phyloP scores from a whole-genome alignment of 805 yeast genomes.

The Komagataella pseudopastoris region DNA sequence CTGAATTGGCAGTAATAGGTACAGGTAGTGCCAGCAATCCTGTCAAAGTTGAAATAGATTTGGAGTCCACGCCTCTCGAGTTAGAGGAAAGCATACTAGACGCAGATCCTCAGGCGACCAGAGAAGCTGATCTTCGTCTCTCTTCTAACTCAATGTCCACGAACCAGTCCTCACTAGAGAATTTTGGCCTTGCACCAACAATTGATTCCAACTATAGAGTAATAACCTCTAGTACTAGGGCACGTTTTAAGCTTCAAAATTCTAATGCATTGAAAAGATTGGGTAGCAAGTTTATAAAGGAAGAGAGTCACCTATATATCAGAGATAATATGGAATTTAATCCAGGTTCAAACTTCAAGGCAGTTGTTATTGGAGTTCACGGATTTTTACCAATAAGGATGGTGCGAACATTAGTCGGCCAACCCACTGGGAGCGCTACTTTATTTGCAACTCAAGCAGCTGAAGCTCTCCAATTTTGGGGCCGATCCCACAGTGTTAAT shows the following conservation, averaged over 20 bases:
- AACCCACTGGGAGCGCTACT: constrained; percentile 83
- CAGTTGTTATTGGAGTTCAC: constrained; percentile 84
- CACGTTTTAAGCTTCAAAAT: not conserved
- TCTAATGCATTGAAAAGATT: not conserved
- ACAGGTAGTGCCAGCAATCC: constrained; percentile 15
- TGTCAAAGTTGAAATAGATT: constrained; percentile 7
- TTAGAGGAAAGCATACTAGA: constrained; percentile 9
- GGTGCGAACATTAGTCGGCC: constrained; percentile 75
- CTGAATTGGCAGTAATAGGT: constrained; percentile 16
- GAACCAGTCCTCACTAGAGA: not conserved
- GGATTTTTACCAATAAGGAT: constrained; percentile 87
- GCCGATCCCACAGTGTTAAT: constrained; percentile 20
- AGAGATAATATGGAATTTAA: constrained; percentile 15
- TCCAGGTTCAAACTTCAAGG: constrained; percentile 15
- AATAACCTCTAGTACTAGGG: not conserved
- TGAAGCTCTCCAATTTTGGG: constrained; percentile 55
- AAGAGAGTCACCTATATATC: not conserved
- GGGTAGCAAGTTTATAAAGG: constrained; percentile 1
- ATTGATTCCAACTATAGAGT: not conserved
- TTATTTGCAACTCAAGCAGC: constrained; percentile 77
- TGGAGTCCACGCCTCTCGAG: constrained; percentile 17
- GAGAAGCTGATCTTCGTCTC: not conserved
- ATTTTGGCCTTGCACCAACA: not conserved
- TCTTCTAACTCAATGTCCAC: not conserved
- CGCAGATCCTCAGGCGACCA: not conserved